Evolutionary conservation across 768 basidiomycete species (phyloP), one percentile per base, ranked within the genome.

Genomic region (Termitomyces sp.): DNA sequence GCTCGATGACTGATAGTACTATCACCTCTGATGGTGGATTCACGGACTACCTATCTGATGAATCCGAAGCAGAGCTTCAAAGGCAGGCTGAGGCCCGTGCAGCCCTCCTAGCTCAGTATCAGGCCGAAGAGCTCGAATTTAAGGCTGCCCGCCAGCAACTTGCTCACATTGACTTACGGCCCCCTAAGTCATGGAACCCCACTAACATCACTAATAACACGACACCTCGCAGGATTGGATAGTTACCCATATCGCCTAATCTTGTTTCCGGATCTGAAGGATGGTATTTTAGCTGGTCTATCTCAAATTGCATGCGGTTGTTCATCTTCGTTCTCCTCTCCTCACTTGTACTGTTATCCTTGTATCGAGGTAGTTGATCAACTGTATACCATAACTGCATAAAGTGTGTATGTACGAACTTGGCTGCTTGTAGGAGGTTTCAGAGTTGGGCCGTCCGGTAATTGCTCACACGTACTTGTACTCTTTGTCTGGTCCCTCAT

Each of bases 31-130:
- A 93, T 63, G 91, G 91, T 13, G 90, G 85, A 16, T 94, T 94
- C 67, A 94, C 92, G 13, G 92, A 94, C 69, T 94, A 94, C 69
- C 73, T 93, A 32, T 93, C 91, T n/a, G 91, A 93, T 67, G 91
- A 94, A 72, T 93, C 91, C n/a, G 91, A 94, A 66, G 90, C 86
- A 27, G 91, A 94, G 68, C 71, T 94, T 55, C 91, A 94, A 72
- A 79, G 89, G 58, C 91, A 93, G 71, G 91, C 91, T 5, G 92
- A 93, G 66, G 85, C 84, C 22, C 85, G 83, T 60, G 91, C 91
- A 4, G 89, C 86, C 5, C 69, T 89, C 43, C 72, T 89, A 16
- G 91, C 89, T n/a, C 88, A 91, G 74, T 89, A 82, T 59, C 86
- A 88, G 64, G 82, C 84, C 45, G 91, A 93, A 69, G 91, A 93